Conservation (phyloP, 352 stramenopile species). For the Pythium pectinolyticum region DNA sequence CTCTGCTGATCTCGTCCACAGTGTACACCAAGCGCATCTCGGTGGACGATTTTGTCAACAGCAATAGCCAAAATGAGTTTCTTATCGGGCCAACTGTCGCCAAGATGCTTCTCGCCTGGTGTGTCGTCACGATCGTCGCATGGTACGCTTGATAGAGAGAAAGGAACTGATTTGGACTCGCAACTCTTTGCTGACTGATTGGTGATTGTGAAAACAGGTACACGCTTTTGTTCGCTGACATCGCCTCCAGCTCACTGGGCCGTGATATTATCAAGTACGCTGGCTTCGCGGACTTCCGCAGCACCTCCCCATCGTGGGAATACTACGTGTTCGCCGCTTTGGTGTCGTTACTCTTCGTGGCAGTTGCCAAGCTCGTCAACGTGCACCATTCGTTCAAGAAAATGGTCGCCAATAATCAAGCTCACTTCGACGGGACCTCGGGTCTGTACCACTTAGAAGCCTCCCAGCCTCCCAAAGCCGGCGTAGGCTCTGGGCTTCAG, state of each 20-base stretch:
- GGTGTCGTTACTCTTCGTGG: slow-evolving; percentile 62
- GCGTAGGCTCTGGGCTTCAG: neutral
- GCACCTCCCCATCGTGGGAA: slow-evolving; percentile 43
- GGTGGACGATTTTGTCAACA: slow-evolving; percentile 44
- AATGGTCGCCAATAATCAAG: neutral
- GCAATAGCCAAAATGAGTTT: slow-evolving; percentile 23
- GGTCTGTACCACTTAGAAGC: slow-evolving; percentile 1
- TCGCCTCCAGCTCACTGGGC: slow-evolving; percentile 34
- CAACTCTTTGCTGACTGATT: slow-evolving; percentile 1
- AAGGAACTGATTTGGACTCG: slow-evolving; percentile 7
- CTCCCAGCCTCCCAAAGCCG: neutral
- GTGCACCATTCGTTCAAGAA: slow-evolving; percentile 38
- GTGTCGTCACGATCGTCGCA: slow-evolving; percentile 45
- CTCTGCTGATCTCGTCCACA: slow-evolving; percentile 66
- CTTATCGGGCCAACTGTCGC: slow-evolving; percentile 50
- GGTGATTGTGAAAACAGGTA: slow-evolving; percentile 39
- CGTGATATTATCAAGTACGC: slow-evolving; percentile 49
- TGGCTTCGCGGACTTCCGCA: slow-evolving; percentile 61
- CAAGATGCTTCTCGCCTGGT: slow-evolving; percentile 45
- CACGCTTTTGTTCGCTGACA: slow-evolving; percentile 45
- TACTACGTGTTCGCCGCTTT: slow-evolving; percentile 69
- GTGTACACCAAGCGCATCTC: slow-evolving; percentile 61
- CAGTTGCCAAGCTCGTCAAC: slow-evolving; percentile 64
- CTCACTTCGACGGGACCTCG: slow-evolving; percentile 1
- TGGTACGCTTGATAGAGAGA: no score